Percentiles rank a stretch among this genome's conserved stretches.
These are phyloP conservation scores for Carex kokanica DNA, from an alignment of 176 grass and related monocot genomes.

Conservation along the genomic window DNA sequence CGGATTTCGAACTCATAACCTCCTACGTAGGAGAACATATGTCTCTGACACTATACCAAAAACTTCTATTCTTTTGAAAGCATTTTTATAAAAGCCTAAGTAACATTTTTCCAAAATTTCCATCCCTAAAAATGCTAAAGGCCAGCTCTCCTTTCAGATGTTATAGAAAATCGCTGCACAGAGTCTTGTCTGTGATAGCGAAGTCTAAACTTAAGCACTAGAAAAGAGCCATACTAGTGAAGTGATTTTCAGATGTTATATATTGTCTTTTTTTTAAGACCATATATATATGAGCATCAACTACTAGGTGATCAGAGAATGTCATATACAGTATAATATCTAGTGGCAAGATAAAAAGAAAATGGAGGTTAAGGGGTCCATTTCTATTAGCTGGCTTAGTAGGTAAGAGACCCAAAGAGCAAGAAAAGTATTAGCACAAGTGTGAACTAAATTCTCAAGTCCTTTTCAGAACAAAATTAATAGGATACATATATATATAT, in stretches of 20 bases:
- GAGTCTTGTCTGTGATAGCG: not conserved
- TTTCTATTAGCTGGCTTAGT: constrained; percentile 35
- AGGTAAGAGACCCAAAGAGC: not conserved
- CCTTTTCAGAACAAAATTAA: constrained; percentile 19
- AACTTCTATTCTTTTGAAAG: too few relatives aligned
- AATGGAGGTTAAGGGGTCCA: constrained; percentile 28
- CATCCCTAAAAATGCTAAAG: too few relatives aligned
- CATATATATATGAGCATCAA: not conserved
- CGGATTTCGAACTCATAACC: too few relatives aligned
- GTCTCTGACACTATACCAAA: too few relatives aligned
- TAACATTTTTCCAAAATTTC: too few relatives aligned
- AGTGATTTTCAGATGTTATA: not conserved
- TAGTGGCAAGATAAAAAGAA: not conserved
- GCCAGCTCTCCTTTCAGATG: too few relatives aligned
- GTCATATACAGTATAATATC: not conserved
- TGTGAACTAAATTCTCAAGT: constrained; percentile 19
- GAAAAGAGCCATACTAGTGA: not conserved
- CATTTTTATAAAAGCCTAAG: too few relatives aligned
- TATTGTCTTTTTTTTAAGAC: not conserved
- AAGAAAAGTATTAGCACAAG: constrained; percentile 11
- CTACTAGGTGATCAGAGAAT: not conserved
- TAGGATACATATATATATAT: not conserved
- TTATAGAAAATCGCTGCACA: not conserved
- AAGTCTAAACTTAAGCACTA: not conserved
- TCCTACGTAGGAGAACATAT: too few relatives aligned